A percentile compares a stretch with the other conserved stretches of the same genome.
phyloP scores from a whole-genome alignment of 495 filamentous ascomycete genomes.

The Penicillium arizonense region DNA sequence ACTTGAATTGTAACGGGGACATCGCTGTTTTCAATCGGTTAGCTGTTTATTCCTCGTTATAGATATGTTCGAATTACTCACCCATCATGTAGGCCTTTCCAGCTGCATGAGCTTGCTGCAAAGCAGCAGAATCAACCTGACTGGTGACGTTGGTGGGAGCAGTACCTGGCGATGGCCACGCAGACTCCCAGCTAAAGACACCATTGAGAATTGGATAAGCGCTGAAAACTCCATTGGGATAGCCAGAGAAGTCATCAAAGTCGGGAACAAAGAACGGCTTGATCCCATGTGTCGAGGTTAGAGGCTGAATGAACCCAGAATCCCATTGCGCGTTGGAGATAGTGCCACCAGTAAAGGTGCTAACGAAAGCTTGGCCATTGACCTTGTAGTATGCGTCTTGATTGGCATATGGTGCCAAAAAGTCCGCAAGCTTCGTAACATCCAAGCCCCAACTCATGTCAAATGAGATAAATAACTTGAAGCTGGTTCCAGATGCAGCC shows the following conservation, averaged over 20 bases:
- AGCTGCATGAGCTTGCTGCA: conserved; percentile 14
- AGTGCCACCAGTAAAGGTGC: conserved; percentile 10
- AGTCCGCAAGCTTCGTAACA: conserved; percentile 2
- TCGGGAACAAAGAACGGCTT: conserved; percentile 20
- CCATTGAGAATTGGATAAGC: conserved; percentile 30
- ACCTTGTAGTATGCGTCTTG: conserved; percentile 13
- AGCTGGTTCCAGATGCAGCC: conserved; percentile 14
- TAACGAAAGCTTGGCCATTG: conserved; percentile 1
- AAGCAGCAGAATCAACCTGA: conserved; percentile 16
- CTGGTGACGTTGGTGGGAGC: conserved; percentile 15
- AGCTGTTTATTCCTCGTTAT: not conserved
- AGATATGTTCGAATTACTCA: not conserved
- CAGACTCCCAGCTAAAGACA: conserved; percentile 34
- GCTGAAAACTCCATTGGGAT: conserved; percentile 15
- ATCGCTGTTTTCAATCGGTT: conserved; percentile 11
- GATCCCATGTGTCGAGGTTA: conserved; percentile 6
- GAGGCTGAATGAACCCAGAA: conserved; percentile 5
- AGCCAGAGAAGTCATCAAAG: conserved; percentile 2
- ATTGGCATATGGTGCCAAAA: conserved; percentile 7
- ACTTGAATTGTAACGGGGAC: conserved; percentile 43
- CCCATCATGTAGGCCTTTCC: conserved; percentile 34
- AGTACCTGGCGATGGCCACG: conserved; percentile 23
- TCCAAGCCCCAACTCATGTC: conserved; percentile 18
- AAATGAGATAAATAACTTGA: conserved; percentile 31
- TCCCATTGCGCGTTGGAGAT: conserved; percentile 9